Conservation (phyloP, 2,329 filamentous ascomycete genomes). For the Metarhizium album region DNA sequence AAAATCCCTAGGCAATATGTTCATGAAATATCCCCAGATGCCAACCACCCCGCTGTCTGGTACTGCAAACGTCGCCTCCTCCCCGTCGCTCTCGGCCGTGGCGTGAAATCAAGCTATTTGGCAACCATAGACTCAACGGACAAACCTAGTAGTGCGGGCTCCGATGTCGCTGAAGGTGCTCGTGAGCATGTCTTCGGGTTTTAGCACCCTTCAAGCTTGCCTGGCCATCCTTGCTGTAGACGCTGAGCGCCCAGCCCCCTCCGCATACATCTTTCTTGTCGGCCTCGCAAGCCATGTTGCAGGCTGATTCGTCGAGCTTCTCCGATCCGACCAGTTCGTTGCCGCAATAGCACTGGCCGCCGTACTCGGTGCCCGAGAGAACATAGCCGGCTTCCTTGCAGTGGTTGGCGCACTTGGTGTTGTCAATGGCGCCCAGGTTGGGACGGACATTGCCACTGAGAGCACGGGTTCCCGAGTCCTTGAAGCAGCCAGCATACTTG, state of each 20-base stretch:
- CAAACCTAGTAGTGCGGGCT: constrained; percentile 16
- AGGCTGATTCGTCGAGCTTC: constrained; percentile 32
- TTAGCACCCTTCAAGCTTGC: constrained; percentile 17
- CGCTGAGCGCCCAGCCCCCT: constrained; percentile 33
- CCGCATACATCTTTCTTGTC: constrained; percentile 38
- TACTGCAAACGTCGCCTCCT: neutral
- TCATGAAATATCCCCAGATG: neutral
- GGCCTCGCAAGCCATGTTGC: constrained; percentile 35
- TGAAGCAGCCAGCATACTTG: constrained; percentile 34
- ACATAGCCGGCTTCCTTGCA: constrained; percentile 31
- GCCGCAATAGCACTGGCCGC: constrained; percentile 43
- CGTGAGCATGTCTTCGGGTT: constrained; percentile 25
- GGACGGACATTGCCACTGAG: constrained; percentile 29
- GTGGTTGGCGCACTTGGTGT: constrained; percentile 35
- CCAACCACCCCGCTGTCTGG: neutral
- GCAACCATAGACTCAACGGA: neutral
- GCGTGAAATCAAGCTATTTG: neutral
- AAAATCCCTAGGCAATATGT: neutral
- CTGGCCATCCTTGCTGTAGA: constrained; percentile 30
- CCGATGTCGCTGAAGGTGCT: constrained; percentile 25
- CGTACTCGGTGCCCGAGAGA: constrained; percentile 41
- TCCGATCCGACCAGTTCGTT: constrained; percentile 22
- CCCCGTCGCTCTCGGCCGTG: neutral
- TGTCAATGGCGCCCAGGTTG: constrained; percentile 30
- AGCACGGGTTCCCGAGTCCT: constrained; percentile 24